phyloP scores from a whole-genome alignment of 2,329 filamentous ascomycete genomes.

The Bipolaris sorokiniana region DNA sequence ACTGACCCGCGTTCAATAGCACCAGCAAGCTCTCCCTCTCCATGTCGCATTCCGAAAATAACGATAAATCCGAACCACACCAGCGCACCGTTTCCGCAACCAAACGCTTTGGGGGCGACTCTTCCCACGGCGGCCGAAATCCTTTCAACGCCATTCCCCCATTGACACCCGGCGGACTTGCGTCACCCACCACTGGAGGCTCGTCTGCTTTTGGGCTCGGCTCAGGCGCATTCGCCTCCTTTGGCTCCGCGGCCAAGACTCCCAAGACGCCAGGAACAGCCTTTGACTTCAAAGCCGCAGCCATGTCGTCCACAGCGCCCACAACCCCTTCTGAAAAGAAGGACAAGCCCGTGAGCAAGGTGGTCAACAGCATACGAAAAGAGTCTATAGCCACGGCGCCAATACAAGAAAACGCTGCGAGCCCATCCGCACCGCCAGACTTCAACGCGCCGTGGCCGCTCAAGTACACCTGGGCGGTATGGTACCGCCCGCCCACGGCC shows the following conservation, averaged over 20 bases:
- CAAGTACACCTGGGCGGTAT: constrained; percentile 91
- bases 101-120: constrained; percentile 77
- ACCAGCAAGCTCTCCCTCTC: constrained; percentile 90
- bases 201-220: constrained; percentile 93
- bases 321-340: constrained; percentile 69
- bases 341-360: constrained; percentile 41
- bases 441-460: constrained; percentile 59
- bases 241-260: constrained; percentile 80
- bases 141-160: constrained; percentile 79
- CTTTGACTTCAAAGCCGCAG: constrained; percentile 74
- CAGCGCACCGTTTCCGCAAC: constrained; percentile 69
- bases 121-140: constrained; percentile 77
- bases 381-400: constrained; percentile 37
- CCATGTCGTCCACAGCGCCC: constrained; percentile 53
- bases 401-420: constrained; percentile 46
- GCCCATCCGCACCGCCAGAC: constrained; percentile 50
- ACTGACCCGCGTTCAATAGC: constrained; percentile 57
- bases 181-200: constrained; percentile 77
- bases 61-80: constrained; percentile 60
- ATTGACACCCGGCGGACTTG: constrained; percentile 67
- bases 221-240: constrained; percentile 95
- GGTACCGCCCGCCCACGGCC: constrained; percentile 94
- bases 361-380: constrained; percentile 44
- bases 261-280: constrained; percentile 83
- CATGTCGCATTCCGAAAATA: constrained; percentile 66